Conservation (phyloP, 371 early-diverging fungal species). For the Fennellomyces sp. region DNA sequence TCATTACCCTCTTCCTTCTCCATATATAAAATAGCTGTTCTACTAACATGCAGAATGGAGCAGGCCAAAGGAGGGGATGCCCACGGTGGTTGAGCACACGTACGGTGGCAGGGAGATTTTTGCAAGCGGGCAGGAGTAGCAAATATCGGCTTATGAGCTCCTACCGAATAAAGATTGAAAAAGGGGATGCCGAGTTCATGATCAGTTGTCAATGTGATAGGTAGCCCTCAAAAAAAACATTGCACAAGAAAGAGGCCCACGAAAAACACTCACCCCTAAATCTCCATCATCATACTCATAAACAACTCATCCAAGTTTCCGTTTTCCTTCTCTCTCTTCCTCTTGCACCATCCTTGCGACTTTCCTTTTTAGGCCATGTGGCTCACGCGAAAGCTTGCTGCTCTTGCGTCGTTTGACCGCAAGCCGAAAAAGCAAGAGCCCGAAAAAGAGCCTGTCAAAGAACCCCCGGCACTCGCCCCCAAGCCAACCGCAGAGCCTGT, state of each 20-base stretch:
- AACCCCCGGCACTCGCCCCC: too few relatives aligned
- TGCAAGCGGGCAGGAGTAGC: background rate
- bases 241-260: too few relatives aligned
- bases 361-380: constrained; percentile 29
- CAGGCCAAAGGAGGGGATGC: background rate
- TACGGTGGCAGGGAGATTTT: background rate
- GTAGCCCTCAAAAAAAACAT: background rate
- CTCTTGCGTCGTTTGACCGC: constrained; percentile 23
- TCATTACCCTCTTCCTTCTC: too few relatives aligned
- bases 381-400: constrained; percentile 36
- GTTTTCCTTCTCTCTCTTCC: constrained; percentile 11
- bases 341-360: constrained; percentile 9
- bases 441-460: background rate
- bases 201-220: background rate
- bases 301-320: background rate
- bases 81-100: too few relatives aligned
- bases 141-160: background rate
- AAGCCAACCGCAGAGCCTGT: background rate
- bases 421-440: constrained; percentile 11
- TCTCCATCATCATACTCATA: background rate
- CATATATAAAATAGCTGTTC: too few relatives aligned
- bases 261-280: background rate
- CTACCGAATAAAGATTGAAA: background rate
- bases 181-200: constrained; percentile 9
- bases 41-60: too few relatives aligned